Conservation (phyloP, 2,329 filamentous ascomycete species). For the Thielaviopsis musarum region DNA sequence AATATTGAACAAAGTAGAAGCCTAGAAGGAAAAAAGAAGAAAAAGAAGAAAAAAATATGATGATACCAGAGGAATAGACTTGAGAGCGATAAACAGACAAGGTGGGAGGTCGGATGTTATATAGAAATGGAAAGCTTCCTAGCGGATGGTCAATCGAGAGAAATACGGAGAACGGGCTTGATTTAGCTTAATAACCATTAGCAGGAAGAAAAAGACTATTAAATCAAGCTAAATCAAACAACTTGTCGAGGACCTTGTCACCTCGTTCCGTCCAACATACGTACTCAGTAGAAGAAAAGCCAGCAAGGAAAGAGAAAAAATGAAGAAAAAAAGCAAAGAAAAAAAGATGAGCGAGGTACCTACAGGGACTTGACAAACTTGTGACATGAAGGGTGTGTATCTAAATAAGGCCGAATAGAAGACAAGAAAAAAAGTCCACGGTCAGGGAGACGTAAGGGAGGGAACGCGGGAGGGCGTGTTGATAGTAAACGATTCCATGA, state of each 20-base stretch:
- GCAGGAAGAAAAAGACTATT: background rate
- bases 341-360: conserved; percentile 2
- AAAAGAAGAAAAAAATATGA: background rate
- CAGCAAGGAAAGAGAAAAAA: conserved; percentile 9
- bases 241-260: background rate
- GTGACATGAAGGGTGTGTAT: background rate
- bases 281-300: too few species aligned
- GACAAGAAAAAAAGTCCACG: background rate
- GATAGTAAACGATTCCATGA: background rate
- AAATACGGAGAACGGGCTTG: background rate
- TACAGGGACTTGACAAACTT: background rate
- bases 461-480: background rate
- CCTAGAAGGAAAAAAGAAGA: background rate
- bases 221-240: background rate
- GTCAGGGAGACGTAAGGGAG: background rate
- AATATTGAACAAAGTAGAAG: background rate
- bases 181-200: background rate
- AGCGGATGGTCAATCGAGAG: background rate
- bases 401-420: background rate
- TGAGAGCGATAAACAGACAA: background rate
- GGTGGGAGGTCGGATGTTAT: background rate
- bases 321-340: conserved; percentile 17
- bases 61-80: background rate
- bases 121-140: background rate
- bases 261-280: too few species aligned